These are phyloP conservation scores for Xylaria sp. DNA, from an alignment of 2,329 filamentous ascomycete genomes.

Conservation along the genomic window DNA sequence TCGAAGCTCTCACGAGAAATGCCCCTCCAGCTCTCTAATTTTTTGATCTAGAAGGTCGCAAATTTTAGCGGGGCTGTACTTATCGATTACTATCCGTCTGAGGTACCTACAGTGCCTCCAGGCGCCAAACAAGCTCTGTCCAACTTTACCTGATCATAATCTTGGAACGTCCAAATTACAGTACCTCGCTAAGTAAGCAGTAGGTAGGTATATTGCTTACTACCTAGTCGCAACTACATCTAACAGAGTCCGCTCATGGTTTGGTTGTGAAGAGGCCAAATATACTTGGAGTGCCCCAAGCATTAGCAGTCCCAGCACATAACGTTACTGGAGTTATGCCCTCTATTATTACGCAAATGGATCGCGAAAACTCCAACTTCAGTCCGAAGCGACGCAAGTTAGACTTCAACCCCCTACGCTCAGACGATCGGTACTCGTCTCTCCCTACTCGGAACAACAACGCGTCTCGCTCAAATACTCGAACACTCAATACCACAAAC, in stretches of 20 bases:
- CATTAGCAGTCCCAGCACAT: too few relatives aligned
- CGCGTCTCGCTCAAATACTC: slow-evolving; percentile 46
- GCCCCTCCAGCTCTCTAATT: slow-evolving; percentile 38
- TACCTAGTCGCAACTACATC: too few relatives aligned
- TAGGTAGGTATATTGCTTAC: too few relatives aligned
- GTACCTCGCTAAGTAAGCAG: too few relatives aligned
- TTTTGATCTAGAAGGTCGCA: slow-evolving; percentile 25
- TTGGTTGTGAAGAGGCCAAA: neutral
- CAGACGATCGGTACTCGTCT: slow-evolving; percentile 62
- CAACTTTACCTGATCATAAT: too few relatives aligned
- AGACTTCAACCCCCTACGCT: slow-evolving; percentile 61
- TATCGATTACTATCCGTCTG: slow-evolving; percentile 31
- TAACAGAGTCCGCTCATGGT: too few relatives aligned
- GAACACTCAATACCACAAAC: slow-evolving; percentile 37
- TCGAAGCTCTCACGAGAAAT: slow-evolving; percentile 7
- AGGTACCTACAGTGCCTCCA: neutral
- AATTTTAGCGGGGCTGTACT: slow-evolving; percentile 36
- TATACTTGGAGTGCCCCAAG: neutral
- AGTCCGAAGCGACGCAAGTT: slow-evolving; percentile 71
- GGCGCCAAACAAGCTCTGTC: neutral
- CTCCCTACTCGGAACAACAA: slow-evolving; percentile 53
- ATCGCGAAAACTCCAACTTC: slow-evolving; percentile 41
- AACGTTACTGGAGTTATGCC: too few relatives aligned
- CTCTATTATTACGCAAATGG: slow-evolving; percentile 31
- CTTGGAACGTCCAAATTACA: too few relatives aligned